Base-by-base conservation (phyloP, 441 rosid genomes). In the Erodium trifolium region DNA sequence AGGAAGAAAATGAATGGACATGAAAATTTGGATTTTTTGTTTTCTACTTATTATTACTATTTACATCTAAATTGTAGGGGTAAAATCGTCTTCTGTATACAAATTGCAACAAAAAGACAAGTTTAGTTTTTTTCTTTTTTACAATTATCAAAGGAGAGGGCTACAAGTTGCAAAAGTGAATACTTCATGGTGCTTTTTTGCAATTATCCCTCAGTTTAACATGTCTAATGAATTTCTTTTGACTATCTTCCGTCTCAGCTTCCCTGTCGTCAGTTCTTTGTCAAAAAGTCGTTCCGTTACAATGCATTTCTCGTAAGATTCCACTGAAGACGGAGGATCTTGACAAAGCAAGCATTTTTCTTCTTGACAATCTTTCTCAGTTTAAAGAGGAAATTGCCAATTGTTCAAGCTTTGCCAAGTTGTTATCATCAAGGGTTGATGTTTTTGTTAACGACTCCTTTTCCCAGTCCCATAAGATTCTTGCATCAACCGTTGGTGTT, bases 381-480 rank as follows among this genome's bases (percentile, higher is more conserved):
- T 78, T 79, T 69, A 89, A 82, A 78, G 88, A 77, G 73, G 95
- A 89, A 80, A 83, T 76, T 81, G 82, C 85, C 69, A 85, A 89
- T 79, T 78, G 85, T 78, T 63, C 71, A 34, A 72, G 74, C 37
- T 85, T 89, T 43, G 80, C 89, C 49, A 75, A 83, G 67, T 68
- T 77, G 17, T 70, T 87, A 70, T 78, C 95, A 43, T 76, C 84
- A 39, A 81, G 81, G 75, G 86, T 87, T 66, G 92, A 89, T 81
- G 79, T 89, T 69, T 86, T 89, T 71, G 89, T 89, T 55, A 89
- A 84, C 62, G 95, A 89, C 72, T 79, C 81, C 5, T 85, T 89
- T 78, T 81, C 83, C 70, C 77, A 67, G 70, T 85, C 88, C 49
- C 92, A 89, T 72, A 87, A 81, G 81, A 72, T 84, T 69, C 89